Base-by-base conservation (phyloP, 805 yeast genomes). In the Nakazawaea siamensis region DNA sequence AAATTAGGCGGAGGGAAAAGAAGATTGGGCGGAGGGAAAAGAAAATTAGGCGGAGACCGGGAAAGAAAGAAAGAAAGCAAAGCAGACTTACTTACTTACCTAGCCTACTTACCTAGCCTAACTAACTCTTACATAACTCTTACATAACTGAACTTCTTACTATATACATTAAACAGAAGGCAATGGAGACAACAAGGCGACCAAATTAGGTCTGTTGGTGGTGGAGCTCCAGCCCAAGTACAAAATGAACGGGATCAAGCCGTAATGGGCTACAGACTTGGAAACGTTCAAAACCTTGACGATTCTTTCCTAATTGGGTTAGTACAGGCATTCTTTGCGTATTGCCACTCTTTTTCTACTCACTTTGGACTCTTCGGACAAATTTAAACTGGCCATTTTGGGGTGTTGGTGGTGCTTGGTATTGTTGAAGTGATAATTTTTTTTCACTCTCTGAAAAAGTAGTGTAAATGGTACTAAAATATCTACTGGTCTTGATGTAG, bases 231-330 rank as follows among this genome's bases (percentile, higher is more conserved):
- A 81, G 31, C 92, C 98, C 49, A 92, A 66, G 68, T 92, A 92
- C 54, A 92, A 68, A 46, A 92, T 80, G 55, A 92, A 82, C 38
- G 98, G 98, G 51, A 92, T 80, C 85, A 95, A 92, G 31, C 97
- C 97, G 62, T 87, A 92, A 63, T 94, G 98, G 40, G 90, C 83
- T 51, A 81, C 71, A 35, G 85, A 82, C 56, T 86, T 84, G 45
- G 95, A 77, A 49, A 85, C 68, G 49, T 83, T 94, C 47, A 87
- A 64, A 44, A 88, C 64, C 58, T 80, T 85, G 57, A 79, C 64
- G 59, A 92, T 73, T 65, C 97, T 86, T 67, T 92, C 98, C 73
- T 82, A 23, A 29, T 20, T 8, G 10, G 7, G 23, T 20, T 20
- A 20, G 23, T 20, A 20, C 10, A 8, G 23, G 10, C 23, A 20